Conservation (phyloP, 345 rosid genomes). For the Firmiana major region DNA sequence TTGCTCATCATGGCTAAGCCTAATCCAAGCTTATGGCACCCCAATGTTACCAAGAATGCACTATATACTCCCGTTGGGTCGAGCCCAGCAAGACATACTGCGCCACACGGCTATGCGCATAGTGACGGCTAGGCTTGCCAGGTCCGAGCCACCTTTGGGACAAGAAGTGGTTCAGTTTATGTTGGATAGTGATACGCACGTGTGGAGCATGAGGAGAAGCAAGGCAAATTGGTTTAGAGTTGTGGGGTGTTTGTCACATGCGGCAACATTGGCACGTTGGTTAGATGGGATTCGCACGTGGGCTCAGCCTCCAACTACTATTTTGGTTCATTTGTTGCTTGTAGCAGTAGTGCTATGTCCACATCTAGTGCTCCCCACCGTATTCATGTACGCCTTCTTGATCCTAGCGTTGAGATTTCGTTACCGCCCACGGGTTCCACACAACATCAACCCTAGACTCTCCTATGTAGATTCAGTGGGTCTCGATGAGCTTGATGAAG, state of each 20-base stretch:
- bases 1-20: constrained; percentile 68
- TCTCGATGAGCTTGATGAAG: constrained; percentile 80
- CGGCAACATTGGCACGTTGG: constrained; percentile 64
- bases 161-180: constrained; percentile 83
- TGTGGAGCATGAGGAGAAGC: constrained; percentile 94
- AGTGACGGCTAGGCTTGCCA: constrained; percentile 57
- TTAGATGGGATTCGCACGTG: constrained; percentile 65
- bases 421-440: constrained; percentile 44
- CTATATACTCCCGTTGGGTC: constrained; percentile 63
- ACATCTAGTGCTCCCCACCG: constrained; percentile 72
- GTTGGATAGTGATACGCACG: constrained; percentile 76
- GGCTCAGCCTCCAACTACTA: constrained; percentile 65
- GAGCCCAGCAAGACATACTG: constrained; percentile 72
- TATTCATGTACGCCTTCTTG: constrained; percentile 82
- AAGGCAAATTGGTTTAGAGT: constrained; percentile 90
- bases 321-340: constrained; percentile 61
- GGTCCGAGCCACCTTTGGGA: constrained; percentile 80
- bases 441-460: constrained; percentile 53
- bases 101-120: constrained; percentile 88
- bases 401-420: constrained; percentile 53
- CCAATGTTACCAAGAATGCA: constrained; percentile 91
- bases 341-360: constrained; percentile 69
- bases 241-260: constrained; percentile 61
- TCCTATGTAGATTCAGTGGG: constrained; percentile 65
- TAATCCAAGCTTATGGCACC: constrained; percentile 64